Base-by-base conservation (phyloP, 139 green algal species). In the Chlamydomonas sp. region DNA sequence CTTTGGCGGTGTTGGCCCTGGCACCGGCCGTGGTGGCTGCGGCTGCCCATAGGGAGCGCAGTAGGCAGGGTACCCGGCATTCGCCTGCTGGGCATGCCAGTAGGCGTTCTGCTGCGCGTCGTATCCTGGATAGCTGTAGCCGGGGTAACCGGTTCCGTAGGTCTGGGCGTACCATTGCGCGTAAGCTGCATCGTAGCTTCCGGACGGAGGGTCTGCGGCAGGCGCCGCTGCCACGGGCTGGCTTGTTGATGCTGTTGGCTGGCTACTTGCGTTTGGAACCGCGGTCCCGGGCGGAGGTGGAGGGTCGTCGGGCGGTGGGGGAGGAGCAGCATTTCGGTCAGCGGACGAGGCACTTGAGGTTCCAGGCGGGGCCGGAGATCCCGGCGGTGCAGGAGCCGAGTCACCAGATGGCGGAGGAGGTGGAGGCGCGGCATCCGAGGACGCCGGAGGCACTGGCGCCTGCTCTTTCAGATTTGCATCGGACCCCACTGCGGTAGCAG, bases 111-210 rank as follows among this genome's bases (percentile, higher is more conserved):
- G 72, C 14, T 77, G 71, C 31, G 31, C 31, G 15, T 86, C 82
- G 57, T 86, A 86, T 3, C 82, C 82, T 17, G 60, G 61, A 12
- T 86, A 86, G 59, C n/a, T 12, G 14, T 86, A 86, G 59, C 72
- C 72, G 5, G 69, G 8, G 14, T 86, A 86, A 18, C 72, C 72
- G 5, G 69, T 17, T 59, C 83, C 71, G 63, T 87, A 87, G 5
- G 66, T 86, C 64, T 80, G 83, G 31, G 72, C 72, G 17, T 87
- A 87, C 83, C 83, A 87, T 18, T 80, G 73, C 14, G 73, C 73
- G 31, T 87, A 87, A 49, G 77, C 74, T 2, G 79, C 69, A 61
- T 87, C 72, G n/a, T 86, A 77, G 71, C 71, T 15, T 62, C 73
- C 49, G 10, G 80, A 5, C 58, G 72, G 8, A 7, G 83, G 31